Evolutionary conservation across 352 stramenopile genomes (phyloP).

Genomic region (Phytophthora cactorum): DNA sequence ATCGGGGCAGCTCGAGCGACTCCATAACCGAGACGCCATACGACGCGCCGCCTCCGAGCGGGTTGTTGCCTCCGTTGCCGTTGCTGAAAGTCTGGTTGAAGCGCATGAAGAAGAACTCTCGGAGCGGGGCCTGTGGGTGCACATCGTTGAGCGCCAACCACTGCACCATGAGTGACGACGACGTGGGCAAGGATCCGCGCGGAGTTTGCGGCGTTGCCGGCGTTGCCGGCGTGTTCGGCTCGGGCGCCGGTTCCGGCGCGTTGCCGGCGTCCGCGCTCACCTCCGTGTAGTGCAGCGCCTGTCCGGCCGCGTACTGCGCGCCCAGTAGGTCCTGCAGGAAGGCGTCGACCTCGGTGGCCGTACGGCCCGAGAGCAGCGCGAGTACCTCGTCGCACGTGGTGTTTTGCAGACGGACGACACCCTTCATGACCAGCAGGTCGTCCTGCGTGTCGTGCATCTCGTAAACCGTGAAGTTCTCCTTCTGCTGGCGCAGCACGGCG

Average conservation of each 20-base stretch:
- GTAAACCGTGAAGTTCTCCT: conserved; percentile 82
- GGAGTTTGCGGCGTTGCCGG: conserved; percentile 32
- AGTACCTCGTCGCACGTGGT: conserved; percentile 77
- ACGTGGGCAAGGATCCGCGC: conserved; percentile 26
- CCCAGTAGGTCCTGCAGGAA: conserved; percentile 68
- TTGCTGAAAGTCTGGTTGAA: conserved; percentile 69
- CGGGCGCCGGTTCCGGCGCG: conserved; percentile 26
- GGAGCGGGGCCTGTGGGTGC: conserved; percentile 54
- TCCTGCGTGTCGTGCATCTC: conserved; percentile 62
- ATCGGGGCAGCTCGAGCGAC: conserved; percentile 65
- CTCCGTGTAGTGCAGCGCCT: conserved; percentile 61
- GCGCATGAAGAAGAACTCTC: conserved; percentile 85
- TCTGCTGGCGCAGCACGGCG: conserved; percentile 69
- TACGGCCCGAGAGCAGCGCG: conserved; percentile 59
- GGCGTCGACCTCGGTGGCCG: conserved; percentile 47
- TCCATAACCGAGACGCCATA: conserved; percentile 77
- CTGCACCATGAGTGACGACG: conserved; percentile 57
- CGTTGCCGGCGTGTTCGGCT: conserved; percentile 30
- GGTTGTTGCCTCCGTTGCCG: conserved; percentile 41
- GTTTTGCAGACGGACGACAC: conserved; percentile 68
- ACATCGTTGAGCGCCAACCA: conserved; percentile 79
- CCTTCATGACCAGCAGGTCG: conserved; percentile 73
- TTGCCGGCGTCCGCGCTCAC: conserved; percentile 35
- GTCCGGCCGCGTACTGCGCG: conserved; percentile 60
- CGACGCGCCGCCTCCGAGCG: conserved; percentile 35